These are phyloP conservation scores for Phytophthora tentaculata DNA, from an alignment of 352 stramenopile species.

Conservation along the genomic window DNA sequence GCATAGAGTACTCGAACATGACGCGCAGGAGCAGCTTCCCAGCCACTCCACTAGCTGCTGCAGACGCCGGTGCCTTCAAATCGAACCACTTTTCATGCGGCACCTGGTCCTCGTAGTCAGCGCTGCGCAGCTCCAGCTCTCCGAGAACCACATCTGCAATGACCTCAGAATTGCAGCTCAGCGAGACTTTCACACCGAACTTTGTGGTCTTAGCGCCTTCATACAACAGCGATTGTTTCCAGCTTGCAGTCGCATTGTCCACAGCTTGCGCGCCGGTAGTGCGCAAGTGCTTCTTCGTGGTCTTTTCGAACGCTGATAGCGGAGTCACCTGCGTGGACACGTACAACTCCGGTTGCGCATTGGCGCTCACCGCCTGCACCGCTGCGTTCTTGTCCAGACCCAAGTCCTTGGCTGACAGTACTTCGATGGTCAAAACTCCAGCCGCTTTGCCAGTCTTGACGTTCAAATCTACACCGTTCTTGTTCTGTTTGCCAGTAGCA, in stretches of 20 bases:
- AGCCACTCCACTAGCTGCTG: constrained; percentile 21
- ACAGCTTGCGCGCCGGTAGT: constrained; percentile 36
- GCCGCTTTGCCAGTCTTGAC: constrained; percentile 59
- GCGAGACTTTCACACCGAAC: constrained; percentile 68
- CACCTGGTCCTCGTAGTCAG: constrained; percentile 63
- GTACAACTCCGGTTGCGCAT: constrained; percentile 50
- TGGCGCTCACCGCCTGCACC: constrained; percentile 34
- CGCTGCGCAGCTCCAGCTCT: constrained; percentile 63
- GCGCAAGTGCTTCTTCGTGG: constrained; percentile 71
- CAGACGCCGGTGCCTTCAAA: constrained; percentile 48
- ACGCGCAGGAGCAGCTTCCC: constrained; percentile 64
- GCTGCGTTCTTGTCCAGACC: constrained; percentile 34
- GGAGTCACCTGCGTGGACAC: constrained; percentile 70
- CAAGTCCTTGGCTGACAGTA: constrained; percentile 53
- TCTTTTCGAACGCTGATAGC: constrained; percentile 68
- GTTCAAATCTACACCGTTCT: constrained; percentile 77
- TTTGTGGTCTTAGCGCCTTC: constrained; percentile 71
- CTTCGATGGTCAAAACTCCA: constrained; percentile 57
- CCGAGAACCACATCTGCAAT: constrained; percentile 77
- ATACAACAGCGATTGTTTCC: constrained; percentile 62
- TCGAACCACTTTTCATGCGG: constrained; percentile 62
- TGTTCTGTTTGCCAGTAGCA: constrained; percentile 60
- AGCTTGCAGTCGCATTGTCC: constrained; percentile 36
- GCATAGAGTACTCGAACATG: constrained; percentile 63
- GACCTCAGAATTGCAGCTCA: constrained; percentile 62